Base-by-base conservation (phyloP, 2,329 filamentous ascomycete genomes). In the Scedosporium dehoogii region DNA sequence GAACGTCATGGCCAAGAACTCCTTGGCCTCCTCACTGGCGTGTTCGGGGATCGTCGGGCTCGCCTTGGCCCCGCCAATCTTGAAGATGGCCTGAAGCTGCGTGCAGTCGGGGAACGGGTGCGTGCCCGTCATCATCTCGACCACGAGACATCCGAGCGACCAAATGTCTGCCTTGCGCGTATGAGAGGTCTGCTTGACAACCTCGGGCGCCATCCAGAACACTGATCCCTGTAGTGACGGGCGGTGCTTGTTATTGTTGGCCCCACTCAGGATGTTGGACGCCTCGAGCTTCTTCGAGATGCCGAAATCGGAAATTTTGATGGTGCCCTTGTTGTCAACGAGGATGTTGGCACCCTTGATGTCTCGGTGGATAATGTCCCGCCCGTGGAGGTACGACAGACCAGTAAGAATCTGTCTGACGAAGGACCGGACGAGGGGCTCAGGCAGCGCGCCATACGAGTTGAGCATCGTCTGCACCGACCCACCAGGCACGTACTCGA, bases 131-230 rank as follows among this genome's bases (percentile, higher is more conserved):
- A 97, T 96, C 94, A 99, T 99, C 79, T 99, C 94, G 25, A 99
- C 93, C 14, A 99, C 91, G 60, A 99, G 80, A 73, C 94, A 99
- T 41, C 94, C 94, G 25, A 99, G 84, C 56, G 91, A 96, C 94
- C 94, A 99, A 69, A 99, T 99, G 71, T 99, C 94, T 14, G 94
- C 94, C 78, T 97, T 97, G 76, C 93, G 91, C 4, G 93, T 97
- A 77, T 99, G 97, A 5, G 92, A 92, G 3, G 93, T 97, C 76
- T 97, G 94, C 70, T 94, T 94, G 65, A 99, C 94, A 21, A 99
- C 94, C 78, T 99, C 94, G 7, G 94, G 94, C 0, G 94, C 94
- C 94, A 99, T 99, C 94, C 94, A 99, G 78, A 97, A 99, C 60
- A 99, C 94, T 27, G 92, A 97, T 14, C 94, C 94, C 74, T 99